These are phyloP conservation scores for Carallia pectinifolia DNA, from an alignment of 345 rosid genomes.

Conservation along the genomic window DNA sequence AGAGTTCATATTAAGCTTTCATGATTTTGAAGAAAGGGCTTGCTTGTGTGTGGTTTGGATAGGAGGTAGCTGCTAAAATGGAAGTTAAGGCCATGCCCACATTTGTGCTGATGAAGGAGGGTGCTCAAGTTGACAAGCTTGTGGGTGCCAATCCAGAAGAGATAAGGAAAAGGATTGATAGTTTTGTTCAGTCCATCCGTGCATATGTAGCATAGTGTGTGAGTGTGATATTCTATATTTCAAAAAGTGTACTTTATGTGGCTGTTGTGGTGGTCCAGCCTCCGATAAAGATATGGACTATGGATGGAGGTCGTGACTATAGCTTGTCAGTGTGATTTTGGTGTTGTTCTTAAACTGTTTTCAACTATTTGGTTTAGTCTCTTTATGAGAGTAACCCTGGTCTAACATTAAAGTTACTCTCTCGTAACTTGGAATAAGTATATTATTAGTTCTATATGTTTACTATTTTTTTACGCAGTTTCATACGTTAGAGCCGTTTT, in stretches of 20 bases:
- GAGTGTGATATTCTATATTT: neutral
- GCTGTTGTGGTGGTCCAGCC: slow-evolving; percentile 1
- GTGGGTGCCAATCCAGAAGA: slow-evolving; percentile 93
- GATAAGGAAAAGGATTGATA: slow-evolving; percentile 71
- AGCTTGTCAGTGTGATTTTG: neutral
- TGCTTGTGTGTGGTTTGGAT: slow-evolving; percentile 15
- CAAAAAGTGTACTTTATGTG: slow-evolving; percentile 16
- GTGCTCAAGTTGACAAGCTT: slow-evolving; percentile 57
- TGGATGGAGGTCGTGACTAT: neutral
- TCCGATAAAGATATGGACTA: neutral
- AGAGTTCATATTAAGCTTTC: neutral
- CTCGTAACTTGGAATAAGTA: too few relatives aligned
- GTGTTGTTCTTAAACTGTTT: neutral
- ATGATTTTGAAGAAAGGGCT: neutral
- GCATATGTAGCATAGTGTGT: slow-evolving; percentile 24
- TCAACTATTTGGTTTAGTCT: too few relatives aligned
- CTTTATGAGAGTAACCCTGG: too few relatives aligned
- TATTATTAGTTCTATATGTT: too few relatives aligned
- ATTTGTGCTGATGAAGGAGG: slow-evolving; percentile 66
- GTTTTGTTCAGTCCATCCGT: slow-evolving; percentile 59
- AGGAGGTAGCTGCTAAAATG: slow-evolving; percentile 74
- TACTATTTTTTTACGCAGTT: too few relatives aligned
- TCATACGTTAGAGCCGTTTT: too few relatives aligned
- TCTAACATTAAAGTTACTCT: too few relatives aligned
- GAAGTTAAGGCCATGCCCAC: slow-evolving; percentile 96